Percentiles rank a stretch among this genome's conserved stretches.
Conservation (phyloP, 129 eudicot species). For the Flaveria linearis region DNA sequence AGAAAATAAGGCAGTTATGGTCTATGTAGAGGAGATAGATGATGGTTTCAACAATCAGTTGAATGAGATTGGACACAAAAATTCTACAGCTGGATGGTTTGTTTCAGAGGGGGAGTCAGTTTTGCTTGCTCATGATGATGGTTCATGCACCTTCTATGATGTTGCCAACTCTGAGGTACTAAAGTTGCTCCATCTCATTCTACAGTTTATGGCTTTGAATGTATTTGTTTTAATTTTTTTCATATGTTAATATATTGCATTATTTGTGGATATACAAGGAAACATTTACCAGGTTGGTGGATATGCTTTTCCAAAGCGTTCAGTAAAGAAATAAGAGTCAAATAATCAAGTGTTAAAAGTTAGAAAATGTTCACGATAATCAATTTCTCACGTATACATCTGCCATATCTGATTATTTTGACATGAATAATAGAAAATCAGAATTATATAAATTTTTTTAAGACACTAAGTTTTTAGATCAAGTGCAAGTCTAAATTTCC, state of each 20-base stretch:
- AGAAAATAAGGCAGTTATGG: conserved; percentile 47
- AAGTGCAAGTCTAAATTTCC: background rate
- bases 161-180: conserved; percentile 77
- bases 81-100: conserved; percentile 91
- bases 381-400: background rate
- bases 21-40: conserved; percentile 61
- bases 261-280: background rate
- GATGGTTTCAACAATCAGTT: conserved; percentile 46
- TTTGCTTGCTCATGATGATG: conserved; percentile 81
- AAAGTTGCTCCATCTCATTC: background rate
- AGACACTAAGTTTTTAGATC: too few relatives aligned
- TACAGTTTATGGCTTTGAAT: background rate
- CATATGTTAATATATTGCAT: background rate
- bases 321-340: too few relatives aligned
- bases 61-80: conserved; percentile 62
- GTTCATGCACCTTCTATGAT: conserved; percentile 85
- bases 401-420: background rate
- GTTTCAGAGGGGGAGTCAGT: conserved; percentile 84
- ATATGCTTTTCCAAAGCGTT: too few relatives aligned
- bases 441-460: background rate
- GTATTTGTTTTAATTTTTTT: conserved; percentile 5
- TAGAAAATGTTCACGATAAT: background rate
- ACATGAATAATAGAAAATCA: background rate
- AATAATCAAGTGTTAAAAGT: background rate
- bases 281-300: too few relatives aligned